Conservation (phyloP, 2,329 filamentous ascomycete species). For the Cladophialophora carrionii region DNA sequence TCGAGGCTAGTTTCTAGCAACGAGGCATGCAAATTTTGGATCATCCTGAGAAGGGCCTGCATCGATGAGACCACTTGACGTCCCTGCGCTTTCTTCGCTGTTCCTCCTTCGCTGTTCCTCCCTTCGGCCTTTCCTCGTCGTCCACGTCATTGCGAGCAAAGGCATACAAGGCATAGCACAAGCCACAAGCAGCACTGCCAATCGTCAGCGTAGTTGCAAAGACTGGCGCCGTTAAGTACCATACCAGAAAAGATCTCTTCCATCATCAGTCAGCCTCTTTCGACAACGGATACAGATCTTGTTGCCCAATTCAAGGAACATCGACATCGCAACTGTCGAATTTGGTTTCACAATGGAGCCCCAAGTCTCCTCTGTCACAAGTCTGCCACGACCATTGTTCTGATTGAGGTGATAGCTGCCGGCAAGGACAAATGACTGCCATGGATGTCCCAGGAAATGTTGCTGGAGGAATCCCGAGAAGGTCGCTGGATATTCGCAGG, state of each 20-base stretch:
- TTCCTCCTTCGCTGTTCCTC: too few relatives aligned
- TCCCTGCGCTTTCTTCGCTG: too few relatives aligned
- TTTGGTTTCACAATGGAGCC: not conserved
- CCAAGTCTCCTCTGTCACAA: not conserved
- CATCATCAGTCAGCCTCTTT: not conserved
- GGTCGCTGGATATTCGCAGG: not conserved
- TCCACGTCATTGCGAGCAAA: too few relatives aligned
- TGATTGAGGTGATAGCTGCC: not conserved
- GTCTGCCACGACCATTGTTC: not conserved
- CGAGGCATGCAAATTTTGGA: too few relatives aligned
- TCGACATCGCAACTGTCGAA: not conserved
- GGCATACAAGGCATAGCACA: too few relatives aligned
- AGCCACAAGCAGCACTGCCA: not conserved
- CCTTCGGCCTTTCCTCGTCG: too few relatives aligned
- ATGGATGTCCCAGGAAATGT: not conserved
- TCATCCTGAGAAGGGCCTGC: too few relatives aligned
- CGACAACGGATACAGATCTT: not conserved
- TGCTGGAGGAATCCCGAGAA: not conserved
- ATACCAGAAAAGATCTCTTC: not conserved
- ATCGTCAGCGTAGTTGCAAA: not conserved
- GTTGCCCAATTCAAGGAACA: not conserved
- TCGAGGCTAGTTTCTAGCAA: too few relatives aligned
- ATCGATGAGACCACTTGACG: too few relatives aligned
- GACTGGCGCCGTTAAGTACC: not conserved
- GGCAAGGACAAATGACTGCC: not conserved